Conservation (phyloP, 305 asterid genomes). For the Striga hermonthica region DNA sequence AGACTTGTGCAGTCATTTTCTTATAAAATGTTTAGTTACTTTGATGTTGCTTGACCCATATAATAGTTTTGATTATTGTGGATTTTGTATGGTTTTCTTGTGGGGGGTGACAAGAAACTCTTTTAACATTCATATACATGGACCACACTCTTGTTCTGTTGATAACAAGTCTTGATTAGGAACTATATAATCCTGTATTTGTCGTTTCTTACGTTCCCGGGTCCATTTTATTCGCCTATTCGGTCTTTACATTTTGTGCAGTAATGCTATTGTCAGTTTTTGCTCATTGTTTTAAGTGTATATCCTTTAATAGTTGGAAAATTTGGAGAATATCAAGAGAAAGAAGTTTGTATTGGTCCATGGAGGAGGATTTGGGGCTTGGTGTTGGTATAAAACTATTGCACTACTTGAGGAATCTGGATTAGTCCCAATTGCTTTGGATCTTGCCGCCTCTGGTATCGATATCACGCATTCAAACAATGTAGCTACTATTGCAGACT, state of each 20-base stretch:
- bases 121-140: too few relatives aligned
- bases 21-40: background rate
- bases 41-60: background rate
- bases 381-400: slow-evolving; percentile 97
- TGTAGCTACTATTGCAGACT: slow-evolving; percentile 56
- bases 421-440: slow-evolving; percentile 64
- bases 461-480: slow-evolving; percentile 57
- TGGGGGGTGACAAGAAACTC: too few relatives aligned
- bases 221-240: too few relatives aligned
- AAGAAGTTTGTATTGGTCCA: slow-evolving; percentile 83
- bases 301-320: slow-evolving; percentile 35
- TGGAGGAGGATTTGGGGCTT: slow-evolving; percentile 98
- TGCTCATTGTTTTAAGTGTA: slow-evolving; percentile 7
- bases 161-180: too few relatives aligned
- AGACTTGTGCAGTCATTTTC: too few relatives aligned
- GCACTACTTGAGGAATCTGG: slow-evolving; percentile 86
- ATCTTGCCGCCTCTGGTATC: slow-evolving; percentile 88
- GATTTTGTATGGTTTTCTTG: too few relatives aligned
- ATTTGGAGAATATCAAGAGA: slow-evolving; percentile 70
- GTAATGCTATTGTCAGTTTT: background rate
- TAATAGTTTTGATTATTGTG: background rate
- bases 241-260: too few relatives aligned
- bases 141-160: too few relatives aligned
- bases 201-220: too few relatives aligned
- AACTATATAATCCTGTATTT: too few relatives aligned